Conservation (phyloP, 306 rosid genomes). For the Prunus padus region DNA sequence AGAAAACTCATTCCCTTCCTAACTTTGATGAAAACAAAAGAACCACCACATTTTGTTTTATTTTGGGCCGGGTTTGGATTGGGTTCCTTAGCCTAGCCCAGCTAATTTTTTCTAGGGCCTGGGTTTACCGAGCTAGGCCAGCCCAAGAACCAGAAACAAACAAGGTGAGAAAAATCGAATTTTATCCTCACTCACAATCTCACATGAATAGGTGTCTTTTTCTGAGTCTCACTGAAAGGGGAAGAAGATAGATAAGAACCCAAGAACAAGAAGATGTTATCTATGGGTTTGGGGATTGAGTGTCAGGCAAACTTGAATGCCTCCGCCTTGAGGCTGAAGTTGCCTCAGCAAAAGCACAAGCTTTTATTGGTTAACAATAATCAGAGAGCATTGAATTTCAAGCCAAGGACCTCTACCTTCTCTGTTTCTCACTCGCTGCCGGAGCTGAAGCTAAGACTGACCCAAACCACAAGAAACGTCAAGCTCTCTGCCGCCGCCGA, state of each 20-base stretch:
- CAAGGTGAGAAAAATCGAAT: not conserved
- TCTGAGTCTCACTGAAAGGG: not conserved
- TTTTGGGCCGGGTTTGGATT: not conserved
- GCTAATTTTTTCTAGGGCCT: not conserved
- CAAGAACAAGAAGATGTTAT: constrained; percentile 19
- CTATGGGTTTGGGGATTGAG: constrained; percentile 32
- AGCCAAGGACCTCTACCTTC: constrained; percentile 19
- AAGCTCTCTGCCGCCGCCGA: constrained; percentile 36
- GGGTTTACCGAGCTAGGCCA: not conserved
- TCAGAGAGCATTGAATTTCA: not conserved
- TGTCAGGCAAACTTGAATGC: constrained; percentile 41
- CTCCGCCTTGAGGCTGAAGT: not conserved
- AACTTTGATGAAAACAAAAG: too few species aligned
- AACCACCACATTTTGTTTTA: not conserved
- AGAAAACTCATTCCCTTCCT: too few species aligned
- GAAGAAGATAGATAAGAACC: constrained; percentile 14
- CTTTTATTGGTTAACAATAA: not conserved
- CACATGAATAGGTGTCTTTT: not conserved
- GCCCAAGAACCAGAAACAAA: not conserved
- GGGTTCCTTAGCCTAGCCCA: not conserved
- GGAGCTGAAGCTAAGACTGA: constrained; percentile 1
- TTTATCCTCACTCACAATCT: not conserved
- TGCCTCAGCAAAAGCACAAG: not conserved
- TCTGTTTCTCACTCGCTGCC: constrained; percentile 17
- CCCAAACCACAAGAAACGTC: constrained; percentile 1